Evolutionary conservation across 345 rosid genomes (phyloP).

Genomic region (Pelargonium nanum): DNA sequence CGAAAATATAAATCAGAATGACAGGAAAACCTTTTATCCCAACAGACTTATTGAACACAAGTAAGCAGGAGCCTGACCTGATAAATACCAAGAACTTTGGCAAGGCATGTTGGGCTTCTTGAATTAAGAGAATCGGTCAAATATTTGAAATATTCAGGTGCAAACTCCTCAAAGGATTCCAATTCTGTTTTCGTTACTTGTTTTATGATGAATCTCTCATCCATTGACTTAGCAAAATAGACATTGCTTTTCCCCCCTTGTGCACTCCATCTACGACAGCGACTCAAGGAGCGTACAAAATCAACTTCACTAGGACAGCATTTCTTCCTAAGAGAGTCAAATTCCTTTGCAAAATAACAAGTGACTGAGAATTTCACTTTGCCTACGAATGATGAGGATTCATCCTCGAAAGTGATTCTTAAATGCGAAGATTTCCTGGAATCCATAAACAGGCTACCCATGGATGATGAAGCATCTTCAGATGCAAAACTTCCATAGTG

Average conservation of each 20-base stretch:
- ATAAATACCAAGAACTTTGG: constrained; percentile 91
- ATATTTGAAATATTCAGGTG: constrained; percentile 69
- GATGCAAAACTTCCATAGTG: constrained; percentile 42
- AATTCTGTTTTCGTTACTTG: constrained; percentile 83
- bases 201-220: constrained; percentile 89
- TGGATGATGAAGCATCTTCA: constrained; percentile 37
- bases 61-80: constrained; percentile 51
- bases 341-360: constrained; percentile 81
- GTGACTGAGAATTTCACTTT: constrained; percentile 76
- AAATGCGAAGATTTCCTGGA: constrained; percentile 66
- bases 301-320: constrained; percentile 78
- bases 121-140: constrained; percentile 59
- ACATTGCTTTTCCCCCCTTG: constrained; percentile 99
- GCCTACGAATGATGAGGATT: constrained; percentile 47
- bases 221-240: constrained; percentile 84
- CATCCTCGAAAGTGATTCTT: constrained; percentile 55
- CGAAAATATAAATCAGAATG: not conserved
- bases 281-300: constrained; percentile 78
- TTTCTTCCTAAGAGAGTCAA: constrained; percentile 63
- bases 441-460: constrained; percentile 32
- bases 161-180: constrained; percentile 88
- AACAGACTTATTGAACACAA: not conserved
- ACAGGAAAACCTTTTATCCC: constrained; percentile 8
- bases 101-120: constrained; percentile 93
- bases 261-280: constrained; percentile 82